Base-by-base conservation (phyloP, 2,329 filamentous ascomycete species). In the Aspergillus aculeatus region DNA sequence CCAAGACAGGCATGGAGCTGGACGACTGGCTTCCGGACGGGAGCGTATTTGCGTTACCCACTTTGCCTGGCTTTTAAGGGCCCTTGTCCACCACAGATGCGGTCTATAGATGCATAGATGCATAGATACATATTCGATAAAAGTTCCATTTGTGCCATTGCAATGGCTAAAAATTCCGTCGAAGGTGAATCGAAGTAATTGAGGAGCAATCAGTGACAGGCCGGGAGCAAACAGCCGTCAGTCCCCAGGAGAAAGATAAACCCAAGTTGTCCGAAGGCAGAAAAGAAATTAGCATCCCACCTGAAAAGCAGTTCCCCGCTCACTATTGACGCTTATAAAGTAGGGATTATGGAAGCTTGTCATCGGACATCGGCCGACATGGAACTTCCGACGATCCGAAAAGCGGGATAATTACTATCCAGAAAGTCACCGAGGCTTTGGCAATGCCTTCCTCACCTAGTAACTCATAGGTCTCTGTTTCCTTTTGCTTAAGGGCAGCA, bases 1-100 rank as follows among this genome's bases (percentile, higher is more conserved):
- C 62, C 12, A 63, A 62, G n/a, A 62, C 63, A 24, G 66, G 68
- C 21, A 70, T 72, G 67, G 71, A 72, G 51, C 41, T 72, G 29
- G 71, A 73, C 54, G 69, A 69, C 1, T 73, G 71, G 70, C 59
- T 72, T 53, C 67, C 71, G 5, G 69, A 70, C 50, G 68, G 70
- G 19, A 71, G 66, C 58, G 64, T 72, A 21, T 71, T 66, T 56
- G 69, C 69, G 12, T 62, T 69, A 64, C 67, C 67, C 14, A 66
- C 63, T 44, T 60, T 72, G 60, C 70, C 69, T 47, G 69, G 69
- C 19, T 66, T 72, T 54, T 72, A 64, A 32, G 12, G 16, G 11
- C 7, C 24, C 31, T 35, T 16, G 14, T 16, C 23, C 11, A 19
- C 4, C 29, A 31, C 12, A 32, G 31, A 31, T 23, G 29, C 10